Conservation (phyloP, 768 basidiomycete genomes). For the Phlebiopsis gigantea region DNA sequence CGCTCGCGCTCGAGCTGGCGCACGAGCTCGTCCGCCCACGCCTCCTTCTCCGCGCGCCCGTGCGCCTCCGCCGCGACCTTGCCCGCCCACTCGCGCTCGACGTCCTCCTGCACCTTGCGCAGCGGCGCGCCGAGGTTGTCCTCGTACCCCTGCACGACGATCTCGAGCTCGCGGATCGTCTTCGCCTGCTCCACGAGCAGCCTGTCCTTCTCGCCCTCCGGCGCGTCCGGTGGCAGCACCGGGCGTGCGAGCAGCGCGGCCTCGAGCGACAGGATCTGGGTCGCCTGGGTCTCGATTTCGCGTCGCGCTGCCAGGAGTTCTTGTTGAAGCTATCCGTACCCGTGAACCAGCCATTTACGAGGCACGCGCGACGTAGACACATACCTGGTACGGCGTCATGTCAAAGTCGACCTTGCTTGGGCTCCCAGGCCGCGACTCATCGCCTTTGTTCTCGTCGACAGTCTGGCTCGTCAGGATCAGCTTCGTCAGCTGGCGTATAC, state of each 20-base stretch:
- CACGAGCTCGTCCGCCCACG: constrained; percentile 70
- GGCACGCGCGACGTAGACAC: constrained; percentile 9
- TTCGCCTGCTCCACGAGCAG: constrained; percentile 67
- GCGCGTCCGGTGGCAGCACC: constrained; percentile 54
- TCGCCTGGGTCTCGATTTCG: constrained; percentile 74
- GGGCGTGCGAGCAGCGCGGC: constrained; percentile 70
- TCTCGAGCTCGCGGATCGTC: constrained; percentile 75
- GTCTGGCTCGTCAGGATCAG: constrained; percentile 83
- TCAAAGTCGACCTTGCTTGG: constrained; percentile 89
- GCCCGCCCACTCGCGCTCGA: constrained; percentile 67
- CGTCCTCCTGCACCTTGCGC: constrained; percentile 62
- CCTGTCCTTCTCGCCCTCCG: constrained; percentile 70
- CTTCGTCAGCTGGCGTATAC: constrained; percentile 80
- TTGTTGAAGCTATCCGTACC: constrained; percentile 63
- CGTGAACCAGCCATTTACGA: background rate
- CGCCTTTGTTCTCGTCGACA: constrained; percentile 63
- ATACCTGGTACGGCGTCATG: constrained; percentile 79
- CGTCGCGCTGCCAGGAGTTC: constrained; percentile 75
- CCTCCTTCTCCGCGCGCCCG: constrained; percentile 63
- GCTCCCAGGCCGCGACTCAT: constrained; percentile 73
- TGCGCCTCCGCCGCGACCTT: constrained; percentile 54
- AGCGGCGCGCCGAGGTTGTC: constrained; percentile 45
- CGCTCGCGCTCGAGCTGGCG: constrained; percentile 77
- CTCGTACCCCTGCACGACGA: constrained; percentile 64
- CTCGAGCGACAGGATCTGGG: constrained; percentile 81